Evolutionary conservation across 2,329 filamentous ascomycete genomes (phyloP), one percentile per base, ranked within the genome.

Genomic region (Immersiporthe knoxdaviesiana): DNA sequence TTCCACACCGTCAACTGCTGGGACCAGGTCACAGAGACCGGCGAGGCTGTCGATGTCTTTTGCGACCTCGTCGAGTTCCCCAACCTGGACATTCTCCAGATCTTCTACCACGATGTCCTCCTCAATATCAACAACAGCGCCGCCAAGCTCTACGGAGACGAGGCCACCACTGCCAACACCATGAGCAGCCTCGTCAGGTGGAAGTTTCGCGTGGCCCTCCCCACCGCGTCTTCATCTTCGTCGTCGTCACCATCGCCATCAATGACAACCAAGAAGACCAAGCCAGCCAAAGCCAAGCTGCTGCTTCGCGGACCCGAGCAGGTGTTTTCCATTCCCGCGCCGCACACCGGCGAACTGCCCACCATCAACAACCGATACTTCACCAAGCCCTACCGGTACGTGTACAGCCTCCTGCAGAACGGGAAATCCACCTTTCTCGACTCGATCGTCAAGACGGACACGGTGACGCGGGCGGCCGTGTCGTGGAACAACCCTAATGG

Each of bases 1-100:
- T 97, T 97, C 78, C 93, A 97, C 79, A 88, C 87, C 0, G 82
- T 93, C 76, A 97, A 97, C 73, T 87, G 92, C 0, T 96, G 90
- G 76, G 91, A 95, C 74, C 86, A 92, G 72, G 72, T 74, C 0
- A 78, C 7, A 73, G 63, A 11, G 21, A n/a, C 75, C 2, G 68
- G 75, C 14, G 68, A 74, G 14, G 35, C 8, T n/a, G 79, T 80
- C 6, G 83, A 89, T 70, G 82, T 96, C 24, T 81, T 89, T 39
- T 88, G 90, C 67, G 93, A 97, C 71, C 76, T 91, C 1, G 79
- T 89, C 39, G 81, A 86, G 65, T 94, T 91, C 74, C 83, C 87
- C 0, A 90, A 87, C 65, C 79, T 86, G 0, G 88, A 92, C 68
- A 82, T 94, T 21, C 80, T 96, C 50, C 83, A 88, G 37, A 81